These are phyloP conservation scores for Candida sanyaensis DNA, from an alignment of 1,139 yeast genomes.

Conservation along the genomic window DNA sequence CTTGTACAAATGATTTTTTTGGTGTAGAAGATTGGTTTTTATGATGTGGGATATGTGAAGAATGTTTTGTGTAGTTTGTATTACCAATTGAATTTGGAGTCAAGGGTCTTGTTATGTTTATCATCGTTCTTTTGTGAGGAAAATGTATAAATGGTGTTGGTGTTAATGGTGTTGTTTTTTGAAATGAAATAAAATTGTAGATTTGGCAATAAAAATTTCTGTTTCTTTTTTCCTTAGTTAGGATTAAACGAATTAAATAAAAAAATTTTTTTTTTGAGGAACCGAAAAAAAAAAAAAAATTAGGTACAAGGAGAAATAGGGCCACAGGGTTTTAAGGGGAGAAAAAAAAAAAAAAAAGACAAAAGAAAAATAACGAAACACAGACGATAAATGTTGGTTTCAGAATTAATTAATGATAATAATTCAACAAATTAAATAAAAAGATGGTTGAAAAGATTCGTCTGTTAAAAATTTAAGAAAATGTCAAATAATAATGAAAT, in stretches of 20 bases:
- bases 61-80: slow-evolving; percentile 1
- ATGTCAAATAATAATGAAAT: no score
- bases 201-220: background rate
- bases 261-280: background rate
- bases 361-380: no score
- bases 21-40: background rate
- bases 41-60: background rate
- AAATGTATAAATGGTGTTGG: background rate
- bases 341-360: background rate
- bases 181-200: background rate
- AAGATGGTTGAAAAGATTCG: no score
- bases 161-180: no score
- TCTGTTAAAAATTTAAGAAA: no score
- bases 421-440: no score
- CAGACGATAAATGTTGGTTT: no score
- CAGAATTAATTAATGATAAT: no score
- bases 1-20: slow-evolving; percentile 26
- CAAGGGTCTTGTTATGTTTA: slow-evolving; percentile 8
- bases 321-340: background rate
- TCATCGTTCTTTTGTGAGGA: background rate
- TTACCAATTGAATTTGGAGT: slow-evolving; percentile 10
- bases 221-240: no score
- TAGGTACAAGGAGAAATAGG: no score
- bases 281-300: background rate
- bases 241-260: background rate